Evolutionary conservation across 257 asterid genomes (phyloP).

Genomic region (Solanum medicagineum): DNA sequence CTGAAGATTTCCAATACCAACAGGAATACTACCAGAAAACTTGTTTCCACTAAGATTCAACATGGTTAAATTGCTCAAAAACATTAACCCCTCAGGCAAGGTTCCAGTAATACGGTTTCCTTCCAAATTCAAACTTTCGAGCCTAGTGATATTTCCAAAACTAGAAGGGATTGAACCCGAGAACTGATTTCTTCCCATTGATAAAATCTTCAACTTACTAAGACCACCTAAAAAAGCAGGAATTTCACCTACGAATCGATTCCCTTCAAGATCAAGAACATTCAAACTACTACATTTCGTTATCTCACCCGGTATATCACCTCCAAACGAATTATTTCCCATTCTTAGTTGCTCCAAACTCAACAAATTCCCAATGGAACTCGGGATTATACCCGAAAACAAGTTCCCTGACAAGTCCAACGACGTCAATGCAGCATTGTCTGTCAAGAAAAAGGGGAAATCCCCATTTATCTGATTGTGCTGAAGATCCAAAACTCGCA

Average conservation of each 20-base stretch:
- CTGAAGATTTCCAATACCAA: slow-evolving; percentile 29
- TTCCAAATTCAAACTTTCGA: slow-evolving; percentile 38
- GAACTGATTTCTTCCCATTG: slow-evolving; percentile 41
- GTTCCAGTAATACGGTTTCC: slow-evolving; percentile 31
- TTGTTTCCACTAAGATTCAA: slow-evolving; percentile 51
- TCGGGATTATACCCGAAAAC: slow-evolving; percentile 35
- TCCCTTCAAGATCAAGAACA: slow-evolving; percentile 52
- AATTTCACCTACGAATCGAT: slow-evolving; percentile 31
- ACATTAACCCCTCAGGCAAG: slow-evolving; percentile 34
- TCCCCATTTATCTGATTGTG: slow-evolving; percentile 24
- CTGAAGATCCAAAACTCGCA: slow-evolving; percentile 41
- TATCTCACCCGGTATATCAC: slow-evolving; percentile 31
- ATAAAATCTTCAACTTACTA: slow-evolving; percentile 22
- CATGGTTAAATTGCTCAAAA: slow-evolving; percentile 33
- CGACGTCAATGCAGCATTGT: slow-evolving; percentile 20
- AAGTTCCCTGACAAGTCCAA: slow-evolving; percentile 55
- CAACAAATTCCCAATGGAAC: slow-evolving; percentile 28
- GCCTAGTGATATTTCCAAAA: slow-evolving; percentile 30
- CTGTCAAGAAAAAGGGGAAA: slow-evolving; percentile 30
- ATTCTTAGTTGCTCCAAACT: slow-evolving; percentile 38
- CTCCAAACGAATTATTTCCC: slow-evolving; percentile 46
- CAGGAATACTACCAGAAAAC: slow-evolving; percentile 35
- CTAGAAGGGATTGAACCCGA: slow-evolving; percentile 29
- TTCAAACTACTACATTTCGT: slow-evolving; percentile 29
- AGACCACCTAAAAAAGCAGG: slow-evolving; percentile 27